Evolutionary conservation across 768 basidiomycete genomes (phyloP), one percentile per base, ranked within the genome.

Genomic region (Leucocoprinus leucothites): DNA sequence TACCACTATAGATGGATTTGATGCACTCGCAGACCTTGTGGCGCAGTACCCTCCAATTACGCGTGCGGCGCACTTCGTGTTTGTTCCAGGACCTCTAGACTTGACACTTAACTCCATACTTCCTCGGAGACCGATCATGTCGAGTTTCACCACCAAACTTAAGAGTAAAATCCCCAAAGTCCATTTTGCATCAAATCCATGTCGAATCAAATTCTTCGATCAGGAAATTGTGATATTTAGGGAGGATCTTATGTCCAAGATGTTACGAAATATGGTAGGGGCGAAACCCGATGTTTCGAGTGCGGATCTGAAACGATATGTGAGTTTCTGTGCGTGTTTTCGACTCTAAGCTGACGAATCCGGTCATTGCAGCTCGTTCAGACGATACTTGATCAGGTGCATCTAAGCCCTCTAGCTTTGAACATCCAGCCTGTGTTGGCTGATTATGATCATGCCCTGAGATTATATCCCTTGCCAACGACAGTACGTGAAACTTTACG

Each of bases 191-290:
- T 88, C 85, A 35, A 97, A 98, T 68, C 97, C 97, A 1, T 96
- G 94, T 70, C 84, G 97, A 18, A 82, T 98, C 63, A 91, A 91
- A 63, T 98, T 97, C 65, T 95, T 95, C 66, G 84, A 91, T 25
- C 95, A 98, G 67, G 97, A 99, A 71, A 85, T 99, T 51, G 94
- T 98, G 42, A 73, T 99, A 22, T 97, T 90, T 65, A 77, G 97
- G 40, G 93, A 98, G 62, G 94, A 98, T 67, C 68, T 87, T 47
- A 98, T 99, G 94, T 82, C 91, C 1, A 80, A 87, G 61, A 94
- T 98, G 92, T 71, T 98, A 58, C 75, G 97, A 61, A 97, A 98
- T 68, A 80, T 92, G 19, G 86, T 98, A 4, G 87, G 91, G 9
- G 85, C 96, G 34, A 97, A 97, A 65, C 86, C 87, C 2, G 82